Base-by-base conservation (phyloP, 2,329 filamentous ascomycete species). In the Cercospora berteroae region DNA sequence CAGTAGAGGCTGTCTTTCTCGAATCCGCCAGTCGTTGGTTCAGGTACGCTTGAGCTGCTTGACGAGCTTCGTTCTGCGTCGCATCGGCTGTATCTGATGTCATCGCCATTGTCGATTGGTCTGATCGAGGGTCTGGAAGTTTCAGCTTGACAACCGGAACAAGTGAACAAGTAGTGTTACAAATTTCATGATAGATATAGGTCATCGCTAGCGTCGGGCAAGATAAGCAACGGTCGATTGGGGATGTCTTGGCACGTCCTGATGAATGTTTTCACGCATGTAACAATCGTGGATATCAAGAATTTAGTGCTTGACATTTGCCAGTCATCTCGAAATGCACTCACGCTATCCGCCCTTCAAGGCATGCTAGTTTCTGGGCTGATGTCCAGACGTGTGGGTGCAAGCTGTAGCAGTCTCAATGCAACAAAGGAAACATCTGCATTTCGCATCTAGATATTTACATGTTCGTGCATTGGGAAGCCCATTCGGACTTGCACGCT, bases 11-110 rank as follows among this genome's bases (percentile, higher is more conserved):
- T 20, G 42, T 63, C n/a, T 36, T 63, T 10, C 57, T 56, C 52
- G 68, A 69, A 36, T 70, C 71, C 18, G 70, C 73, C 10, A 80
- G 74, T 18, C 78, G 74, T 4, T 76, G 74, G 64, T 79, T 74
- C 3, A 80, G 70, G 63, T 80, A 80, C 33, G 62, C 65, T 58
- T 75, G 74, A n/a, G 76, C 74, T 29, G 74, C 71, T 57, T 71
- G 70, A n/a, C 73, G 76, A 64, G 78, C 78, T 72, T 80, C 78
- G 31, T 44, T 70, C 13, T 72, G 72, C 16, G 74, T 75, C 5
- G 69, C 63, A 12, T 68, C 67, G 39, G 60, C 58, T 18, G 69
- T 60, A 13, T 55, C 48, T 23, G 65, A 42, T 8, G 70, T 44
- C 36, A 57, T 57, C 16, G 57, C 65, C 67, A 70, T 70, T 5